Evolutionary conservation across 106 monocot species (phyloP).

Genomic region (Dactylorhiza incarnata): DNA sequence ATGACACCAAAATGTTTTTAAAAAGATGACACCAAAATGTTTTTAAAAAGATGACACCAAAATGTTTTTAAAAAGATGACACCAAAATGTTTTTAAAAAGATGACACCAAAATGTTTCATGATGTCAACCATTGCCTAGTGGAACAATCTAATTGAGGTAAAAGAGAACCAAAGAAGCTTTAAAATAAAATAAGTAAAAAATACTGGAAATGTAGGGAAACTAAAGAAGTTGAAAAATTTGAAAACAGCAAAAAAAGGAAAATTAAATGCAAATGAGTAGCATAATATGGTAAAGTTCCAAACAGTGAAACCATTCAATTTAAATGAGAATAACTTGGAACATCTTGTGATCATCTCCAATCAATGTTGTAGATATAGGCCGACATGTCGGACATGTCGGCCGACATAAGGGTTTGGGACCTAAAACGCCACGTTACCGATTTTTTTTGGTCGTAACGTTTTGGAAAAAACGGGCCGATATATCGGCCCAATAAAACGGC

Average conservation of each 20-base stretch:
- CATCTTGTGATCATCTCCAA: no score
- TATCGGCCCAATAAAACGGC: no score
- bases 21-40: constrained; percentile 12
- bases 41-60: constrained; percentile 1
- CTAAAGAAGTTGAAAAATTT: not conserved
- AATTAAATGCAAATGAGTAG: not conserved
- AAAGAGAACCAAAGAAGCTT: not conserved
- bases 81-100: no score
- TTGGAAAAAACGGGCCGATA: no score
- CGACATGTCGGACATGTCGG: no score
- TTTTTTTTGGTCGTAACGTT: no score
- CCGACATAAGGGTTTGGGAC: no score
- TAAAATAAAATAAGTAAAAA: not conserved
- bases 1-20: not conserved
- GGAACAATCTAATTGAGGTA: not conserved
- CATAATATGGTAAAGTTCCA: no score
- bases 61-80: not conserved
- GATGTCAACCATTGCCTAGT: not conserved
- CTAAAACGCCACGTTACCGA: no score
- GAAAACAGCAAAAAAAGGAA: not conserved
- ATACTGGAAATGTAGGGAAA: not conserved
- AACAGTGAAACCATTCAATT: no score
- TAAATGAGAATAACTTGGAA: no score
- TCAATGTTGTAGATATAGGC: no score
- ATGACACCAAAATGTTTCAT: not conserved